Conservation (phyloP, 2,329 filamentous ascomycete species). For the Didymella pomorum region DNA sequence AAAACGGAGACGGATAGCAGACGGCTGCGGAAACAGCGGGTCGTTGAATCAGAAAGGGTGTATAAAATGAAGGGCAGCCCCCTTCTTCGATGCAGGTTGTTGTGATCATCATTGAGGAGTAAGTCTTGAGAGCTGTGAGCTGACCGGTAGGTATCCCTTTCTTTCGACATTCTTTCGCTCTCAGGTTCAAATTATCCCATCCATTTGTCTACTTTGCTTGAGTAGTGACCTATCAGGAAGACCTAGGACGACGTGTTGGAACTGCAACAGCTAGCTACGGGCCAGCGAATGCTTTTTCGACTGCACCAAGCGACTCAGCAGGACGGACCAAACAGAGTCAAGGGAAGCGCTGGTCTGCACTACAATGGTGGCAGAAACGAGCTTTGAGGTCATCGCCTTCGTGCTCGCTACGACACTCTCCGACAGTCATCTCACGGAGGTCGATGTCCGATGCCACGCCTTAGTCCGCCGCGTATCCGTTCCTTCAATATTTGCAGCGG, state of each 20-base stretch:
- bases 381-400: background rate
- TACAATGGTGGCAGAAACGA: background rate
- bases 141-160: background rate
- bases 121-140: background rate
- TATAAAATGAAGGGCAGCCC: slow-evolving; percentile 4
- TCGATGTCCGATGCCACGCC: slow-evolving; percentile 8
- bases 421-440: background rate
- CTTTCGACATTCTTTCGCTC: background rate
- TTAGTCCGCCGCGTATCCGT: slow-evolving; percentile 2
- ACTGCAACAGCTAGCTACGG: background rate
- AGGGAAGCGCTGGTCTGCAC: background rate
- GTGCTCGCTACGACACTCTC: background rate
- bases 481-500: slow-evolving; percentile 4
- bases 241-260: background rate
- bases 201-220: background rate
- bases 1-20: background rate
- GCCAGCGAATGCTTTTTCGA: background rate
- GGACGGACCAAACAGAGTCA: background rate
- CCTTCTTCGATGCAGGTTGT: background rate
- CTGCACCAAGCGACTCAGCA: background rate
- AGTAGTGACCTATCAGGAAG: background rate
- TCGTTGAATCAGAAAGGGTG: background rate
- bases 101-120: background rate
- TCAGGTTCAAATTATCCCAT: background rate
- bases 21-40: background rate